Evolutionary conservation across 1,284 basidiomycete species (phyloP).

Genomic region (Microbotryum intermedium): DNA sequence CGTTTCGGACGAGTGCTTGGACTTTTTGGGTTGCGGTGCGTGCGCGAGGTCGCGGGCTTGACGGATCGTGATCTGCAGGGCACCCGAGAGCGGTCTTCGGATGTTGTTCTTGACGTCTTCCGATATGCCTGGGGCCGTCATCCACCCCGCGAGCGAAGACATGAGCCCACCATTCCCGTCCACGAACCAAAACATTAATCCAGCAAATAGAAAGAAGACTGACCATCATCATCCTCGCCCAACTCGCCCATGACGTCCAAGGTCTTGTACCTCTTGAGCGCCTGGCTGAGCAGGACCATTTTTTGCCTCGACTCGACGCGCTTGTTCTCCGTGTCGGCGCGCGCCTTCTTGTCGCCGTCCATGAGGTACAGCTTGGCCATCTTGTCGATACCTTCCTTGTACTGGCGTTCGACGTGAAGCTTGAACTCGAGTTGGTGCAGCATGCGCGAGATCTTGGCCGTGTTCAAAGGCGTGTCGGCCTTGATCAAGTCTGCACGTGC

Average conservation of each 20-base stretch:
- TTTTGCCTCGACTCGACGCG: conserved; percentile 91
- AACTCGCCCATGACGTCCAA: conserved; percentile 86
- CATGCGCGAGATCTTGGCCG: conserved; percentile 95
- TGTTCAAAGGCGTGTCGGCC: conserved; percentile 92
- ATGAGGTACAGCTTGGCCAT: conserved; percentile 70
- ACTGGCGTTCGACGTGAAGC: conserved; percentile 95
- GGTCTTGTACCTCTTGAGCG: conserved; percentile 93
- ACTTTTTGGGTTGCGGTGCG: conserved; percentile 59
- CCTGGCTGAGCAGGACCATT: conserved; percentile 82
- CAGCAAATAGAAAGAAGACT: too few relatives aligned
- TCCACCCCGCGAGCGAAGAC: too few relatives aligned
- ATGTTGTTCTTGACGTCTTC: conserved; percentile 81
- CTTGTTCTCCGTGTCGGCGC: conserved; percentile 82
- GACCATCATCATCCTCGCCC: conserved; percentile 66
- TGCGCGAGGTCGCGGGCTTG: conserved; percentile 92
- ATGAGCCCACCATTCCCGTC: too few relatives aligned
- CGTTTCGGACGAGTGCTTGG: conserved; percentile 72
- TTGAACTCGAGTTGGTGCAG: conserved; percentile 99
- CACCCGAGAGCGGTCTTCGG: conserved; percentile 88
- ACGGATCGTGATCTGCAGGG: conserved; percentile 78
- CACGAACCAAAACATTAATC: too few relatives aligned
- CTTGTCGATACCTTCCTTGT: conserved; percentile 97
- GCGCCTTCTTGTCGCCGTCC: conserved; percentile 89
- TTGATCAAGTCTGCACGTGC: conserved; percentile 72
- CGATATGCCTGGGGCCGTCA: conserved; percentile 30